A percentile compares a stretch with the other conserved stretches of the same genome.
Evolutionary conservation across 495 filamentous ascomycete species (phyloP).

Genomic region (Hypoxylon cercidicola): DNA sequence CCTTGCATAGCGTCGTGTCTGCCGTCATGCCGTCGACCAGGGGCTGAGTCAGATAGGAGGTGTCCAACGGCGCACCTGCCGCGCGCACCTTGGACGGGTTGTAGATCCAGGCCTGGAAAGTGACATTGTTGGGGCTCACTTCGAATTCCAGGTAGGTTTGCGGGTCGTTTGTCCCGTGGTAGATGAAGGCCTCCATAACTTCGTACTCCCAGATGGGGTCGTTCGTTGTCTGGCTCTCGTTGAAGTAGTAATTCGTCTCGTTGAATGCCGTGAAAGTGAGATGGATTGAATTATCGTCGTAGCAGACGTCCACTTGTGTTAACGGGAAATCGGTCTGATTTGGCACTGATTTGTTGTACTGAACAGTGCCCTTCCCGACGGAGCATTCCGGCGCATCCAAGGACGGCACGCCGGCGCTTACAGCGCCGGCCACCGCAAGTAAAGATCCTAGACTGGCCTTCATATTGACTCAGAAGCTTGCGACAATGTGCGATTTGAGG

Average conservation of each 20-base stretch:
- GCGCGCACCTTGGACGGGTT: conserved; percentile 49
- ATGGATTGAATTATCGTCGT: conserved; percentile 43
- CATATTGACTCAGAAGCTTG: conserved; percentile 12
- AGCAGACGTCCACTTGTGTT: conserved; percentile 49
- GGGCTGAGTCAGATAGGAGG: conserved; percentile 35
- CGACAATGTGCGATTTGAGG: neutral
- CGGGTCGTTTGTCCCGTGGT: conserved; percentile 47
- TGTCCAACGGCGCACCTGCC: conserved; percentile 37
- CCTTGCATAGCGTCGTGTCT: conserved; percentile 41
- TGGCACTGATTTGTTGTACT: conserved; percentile 46
- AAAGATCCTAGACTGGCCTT: conserved; percentile 19
- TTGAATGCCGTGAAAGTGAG: conserved; percentile 45
- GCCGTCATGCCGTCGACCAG: conserved; percentile 43
- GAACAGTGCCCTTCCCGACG: conserved; percentile 37
- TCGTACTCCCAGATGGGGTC: conserved; percentile 49
- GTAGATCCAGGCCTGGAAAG: conserved; percentile 52
- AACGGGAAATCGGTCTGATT: conserved; percentile 39
- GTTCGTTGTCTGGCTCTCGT: conserved; percentile 44
- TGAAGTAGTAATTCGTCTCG: conserved; percentile 49
- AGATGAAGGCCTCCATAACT: conserved; percentile 50
- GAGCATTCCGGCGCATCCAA: conserved; percentile 44
- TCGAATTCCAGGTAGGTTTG: conserved; percentile 49
- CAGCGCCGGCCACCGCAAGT: conserved; percentile 15
- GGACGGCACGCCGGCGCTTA: conserved; percentile 29
- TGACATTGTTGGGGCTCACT: conserved; percentile 50